Base-by-base conservation (phyloP, 1,284 basidiomycete genomes). In the Trichosporon sp. region DNA sequence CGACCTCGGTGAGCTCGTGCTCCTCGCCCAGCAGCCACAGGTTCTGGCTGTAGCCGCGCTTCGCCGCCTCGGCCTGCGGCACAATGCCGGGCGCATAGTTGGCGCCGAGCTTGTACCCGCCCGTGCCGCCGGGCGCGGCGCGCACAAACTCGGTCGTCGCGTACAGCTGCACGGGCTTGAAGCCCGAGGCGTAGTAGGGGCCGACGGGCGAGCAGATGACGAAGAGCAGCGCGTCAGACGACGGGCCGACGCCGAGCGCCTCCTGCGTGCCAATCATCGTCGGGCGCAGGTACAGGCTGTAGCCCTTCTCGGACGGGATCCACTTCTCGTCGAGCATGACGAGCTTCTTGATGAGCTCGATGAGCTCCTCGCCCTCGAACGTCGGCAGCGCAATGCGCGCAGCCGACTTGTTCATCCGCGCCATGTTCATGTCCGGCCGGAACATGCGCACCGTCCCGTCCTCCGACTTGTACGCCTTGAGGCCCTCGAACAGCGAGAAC, bases 341-440 rank as follows among this genome's bases (percentile, higher is more conserved):
- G 74, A 99, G 90, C 83, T 92, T 88, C 85, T 96, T 95, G 82
- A 99, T 92, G 68, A 96, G 86, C 74, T 92, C 88, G 12, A 92
- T 86, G 23, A 98, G 84, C 23, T 89, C 88, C 62, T 90, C 88
- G 6, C 90, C 91, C 76, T 97, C 86, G 79, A 98, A 98, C 0
- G 86, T 89, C 29, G 85, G 84, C 32, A 85, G 79, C 34, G 83
- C 84, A 65, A 85, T 81, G 47, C 84, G 79, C 18, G 76, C 73
- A 1, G 83, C 83, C 42, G 80, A 80, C 23, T 78, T 81, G 81
- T 86, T 87, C 87, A 88, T 86, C 65, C 87, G 79, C 66, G 82
- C 83, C 95, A 99, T 98, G 86, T 99, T 99, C 91, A 95, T 96
- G 81, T 99, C 94, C 1, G 97, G 97, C 65, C 97, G 87, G 87